Base-by-base conservation (phyloP, 1,284 basidiomycete genomes). In the Bothia castanella region DNA sequence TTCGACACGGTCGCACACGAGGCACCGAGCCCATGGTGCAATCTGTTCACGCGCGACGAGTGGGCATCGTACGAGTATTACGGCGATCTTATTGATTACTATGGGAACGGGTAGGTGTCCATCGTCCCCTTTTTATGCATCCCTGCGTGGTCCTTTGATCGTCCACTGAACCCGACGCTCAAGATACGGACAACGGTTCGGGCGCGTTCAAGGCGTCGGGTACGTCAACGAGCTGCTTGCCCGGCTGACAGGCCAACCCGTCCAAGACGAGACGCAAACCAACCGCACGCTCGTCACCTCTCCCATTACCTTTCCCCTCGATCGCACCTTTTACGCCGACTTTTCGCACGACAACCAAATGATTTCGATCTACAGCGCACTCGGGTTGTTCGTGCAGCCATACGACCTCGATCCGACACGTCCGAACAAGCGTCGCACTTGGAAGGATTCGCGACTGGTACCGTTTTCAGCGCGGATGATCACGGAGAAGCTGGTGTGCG, bases 151-250 rank as follows among this genome's bases (percentile, higher is more conserved):
- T n/a, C n/a, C n/a, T n/a, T n/a, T 14, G 30, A 23, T 21, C 6
- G 3, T 12, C 38, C 21, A 21, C 45, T 51, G 51, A 55, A 31
- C 17, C 8, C 23, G 13, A 31, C 34, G 16, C 5, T 49, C 25
- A 9, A 87, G 85, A 19, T 82, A 87, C 56, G 87, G 87, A 7
- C 78, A 82, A 56, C 58, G 67, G 1, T 71, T 89, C 6, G 89
- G 88, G 0, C 81, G 73, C 9, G 79, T 89, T 2, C 87, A 89
- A 64, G 88, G 87, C 41, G 85, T 92, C 13, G 92, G 91, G 11
- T 94, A 87, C 62, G 73, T 89, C 59, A 92, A 92, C 64, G 91
- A 94, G 68, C 80, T 95, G 20, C 68, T 94, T n/a, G 88, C 89
- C 0, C 81, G 92, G 17, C 75, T 94, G 31, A 88, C 83, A 0